These are phyloP conservation scores for Trypanosoma lewisi DNA, from an alignment of 208 protist genomes.

Conservation along the genomic window DNA sequence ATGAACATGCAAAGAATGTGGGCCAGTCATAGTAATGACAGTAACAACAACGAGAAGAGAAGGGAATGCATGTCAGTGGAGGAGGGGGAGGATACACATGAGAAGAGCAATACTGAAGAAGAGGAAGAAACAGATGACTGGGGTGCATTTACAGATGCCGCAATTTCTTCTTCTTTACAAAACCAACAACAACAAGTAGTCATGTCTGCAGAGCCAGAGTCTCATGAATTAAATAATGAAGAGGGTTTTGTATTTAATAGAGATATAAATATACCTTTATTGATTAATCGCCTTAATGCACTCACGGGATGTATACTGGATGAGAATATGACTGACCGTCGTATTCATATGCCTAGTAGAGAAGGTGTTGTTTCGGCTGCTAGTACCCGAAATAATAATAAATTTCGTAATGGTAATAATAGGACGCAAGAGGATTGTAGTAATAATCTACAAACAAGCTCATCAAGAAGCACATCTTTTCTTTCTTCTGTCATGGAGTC, in stretches of 20 bases:
- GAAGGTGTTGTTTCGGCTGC: no score
- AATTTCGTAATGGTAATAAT: no score
- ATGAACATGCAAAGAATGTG: no score
- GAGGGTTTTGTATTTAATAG: slow-evolving; percentile 2
- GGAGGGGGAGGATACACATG: background rate
- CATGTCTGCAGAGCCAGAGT: background rate
- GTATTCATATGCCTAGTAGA: no score
- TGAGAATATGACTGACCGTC: background rate
- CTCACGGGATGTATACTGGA: slow-evolving; percentile 3
- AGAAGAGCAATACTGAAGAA: background rate
- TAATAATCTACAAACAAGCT: no score
- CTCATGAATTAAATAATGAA: background rate
- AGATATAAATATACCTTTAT: slow-evolving; percentile 3
- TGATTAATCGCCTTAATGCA: background rate
- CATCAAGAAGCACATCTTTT: no score
- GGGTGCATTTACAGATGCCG: slow-evolving; percentile 19
- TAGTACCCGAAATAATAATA: no score
- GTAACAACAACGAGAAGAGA: background rate
- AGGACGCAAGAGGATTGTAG: no score
- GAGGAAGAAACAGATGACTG: slow-evolving; percentile 7
- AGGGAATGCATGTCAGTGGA: background rate
- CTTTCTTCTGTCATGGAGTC: background rate
- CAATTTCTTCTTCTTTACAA: background rate
- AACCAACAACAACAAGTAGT: background rate
- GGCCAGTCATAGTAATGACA: background rate